Percentiles rank a stretch among this genome's conserved stretches.
phyloP scores from a whole-genome alignment of 768 basidiomycete genomes.

The Candolleomyces efflorescens region DNA sequence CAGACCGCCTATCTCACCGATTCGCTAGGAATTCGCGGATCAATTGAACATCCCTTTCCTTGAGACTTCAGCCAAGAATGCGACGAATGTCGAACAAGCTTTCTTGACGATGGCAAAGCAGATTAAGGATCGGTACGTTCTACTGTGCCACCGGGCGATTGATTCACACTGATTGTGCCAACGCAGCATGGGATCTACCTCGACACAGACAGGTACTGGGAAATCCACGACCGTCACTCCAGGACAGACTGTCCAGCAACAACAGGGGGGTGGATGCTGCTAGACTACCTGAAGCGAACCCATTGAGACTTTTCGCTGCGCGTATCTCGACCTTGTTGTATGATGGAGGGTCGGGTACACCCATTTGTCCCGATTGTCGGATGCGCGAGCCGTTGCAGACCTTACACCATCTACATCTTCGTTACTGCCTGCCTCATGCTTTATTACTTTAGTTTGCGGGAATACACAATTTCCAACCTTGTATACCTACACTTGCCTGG shows the following conservation, averaged over 20 bases:
- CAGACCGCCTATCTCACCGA: background rate
- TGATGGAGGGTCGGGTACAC: too few relatives aligned
- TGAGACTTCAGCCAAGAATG: slow-evolving; percentile 99
- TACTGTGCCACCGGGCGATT: background rate
- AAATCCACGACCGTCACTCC: slow-evolving; percentile 84
- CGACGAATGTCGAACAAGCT: slow-evolving; percentile 97
- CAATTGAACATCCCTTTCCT: slow-evolving; percentile 92
- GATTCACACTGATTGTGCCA: background rate
- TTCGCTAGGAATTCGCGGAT: slow-evolving; percentile 82
- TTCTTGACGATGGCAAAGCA: slow-evolving; percentile 99
- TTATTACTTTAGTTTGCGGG: slow-evolving; percentile 5
- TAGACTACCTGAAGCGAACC: slow-evolving; percentile 31
- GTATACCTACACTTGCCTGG: background rate
- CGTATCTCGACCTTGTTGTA: too few relatives aligned
- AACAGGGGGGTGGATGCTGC: slow-evolving; percentile 75
- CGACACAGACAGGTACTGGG: slow-evolving; percentile 66
- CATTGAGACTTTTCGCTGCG: too few relatives aligned
- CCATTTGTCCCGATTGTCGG: too few relatives aligned
- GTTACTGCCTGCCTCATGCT: background rate
- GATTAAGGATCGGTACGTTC: slow-evolving; percentile 79
- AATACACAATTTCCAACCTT: slow-evolving; percentile 6
- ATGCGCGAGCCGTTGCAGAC: background rate
- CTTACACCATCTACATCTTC: background rate
- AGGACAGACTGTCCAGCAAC: slow-evolving; percentile 79
- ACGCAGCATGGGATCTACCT: slow-evolving; percentile 77